A percentile compares a stretch with the other conserved stretches of the same genome.
Evolutionary conservation across 2,329 filamentous ascomycete species (phyloP).

Genomic region (Xylaria digitata): DNA sequence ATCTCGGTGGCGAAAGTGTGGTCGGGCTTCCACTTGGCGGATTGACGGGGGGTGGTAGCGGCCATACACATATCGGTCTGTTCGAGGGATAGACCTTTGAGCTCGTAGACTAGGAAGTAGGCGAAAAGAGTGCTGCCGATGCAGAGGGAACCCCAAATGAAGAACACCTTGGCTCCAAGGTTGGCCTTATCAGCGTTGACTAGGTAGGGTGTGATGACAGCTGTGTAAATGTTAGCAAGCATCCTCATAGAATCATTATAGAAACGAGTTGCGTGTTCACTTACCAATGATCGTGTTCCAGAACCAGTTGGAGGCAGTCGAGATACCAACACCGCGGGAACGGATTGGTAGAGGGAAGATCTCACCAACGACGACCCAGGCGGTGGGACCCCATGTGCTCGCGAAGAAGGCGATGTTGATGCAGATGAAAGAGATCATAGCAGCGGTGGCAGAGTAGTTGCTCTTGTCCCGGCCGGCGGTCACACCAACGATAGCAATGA

Average conservation of each 20-base stretch:
- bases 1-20: conserved; percentile 52
- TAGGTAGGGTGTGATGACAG: conserved; percentile 77
- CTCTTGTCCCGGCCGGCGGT: conserved; percentile 53
- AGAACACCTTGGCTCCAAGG: conserved; percentile 61
- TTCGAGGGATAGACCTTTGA: conserved; percentile 78
- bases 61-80: conserved; percentile 75
- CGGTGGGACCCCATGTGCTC: conserved; percentile 76
- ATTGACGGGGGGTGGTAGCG: conserved; percentile 57
- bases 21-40: conserved; percentile 50
- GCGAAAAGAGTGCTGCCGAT: conserved; percentile 65
- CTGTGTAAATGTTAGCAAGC: conserved; percentile 43
- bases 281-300: conserved; percentile 69
- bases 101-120: conserved; percentile 74
- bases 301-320: conserved; percentile 79
- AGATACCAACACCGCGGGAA: conserved; percentile 75
- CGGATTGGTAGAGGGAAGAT: conserved; percentile 81
- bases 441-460: conserved; percentile 53
- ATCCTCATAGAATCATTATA: background rate
- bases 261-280: background rate
- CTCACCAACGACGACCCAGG: conserved; percentile 79
- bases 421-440: conserved; percentile 80
- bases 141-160: conserved; percentile 72
- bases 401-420: conserved; percentile 86
- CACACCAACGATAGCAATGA: conserved; percentile 71
- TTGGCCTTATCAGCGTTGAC: conserved; percentile 62